phyloP scores from a whole-genome alignment of 164 flowering plant genomes.

The Chloranthus sessilifolius region DNA sequence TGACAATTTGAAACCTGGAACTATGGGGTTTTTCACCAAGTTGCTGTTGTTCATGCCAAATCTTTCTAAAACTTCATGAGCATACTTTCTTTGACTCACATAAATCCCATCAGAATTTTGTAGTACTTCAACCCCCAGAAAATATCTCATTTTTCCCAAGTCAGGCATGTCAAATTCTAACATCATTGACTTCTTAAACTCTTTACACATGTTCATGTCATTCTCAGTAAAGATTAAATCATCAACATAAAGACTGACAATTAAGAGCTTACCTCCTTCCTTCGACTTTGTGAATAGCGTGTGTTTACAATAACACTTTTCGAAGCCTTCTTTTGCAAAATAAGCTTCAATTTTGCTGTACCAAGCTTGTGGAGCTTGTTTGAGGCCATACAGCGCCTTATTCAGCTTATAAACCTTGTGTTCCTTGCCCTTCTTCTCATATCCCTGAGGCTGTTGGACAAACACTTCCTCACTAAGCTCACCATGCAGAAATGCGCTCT shows the following conservation, averaged over 20 bases:
- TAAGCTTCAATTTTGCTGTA: not conserved
- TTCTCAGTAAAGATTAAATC: not conserved
- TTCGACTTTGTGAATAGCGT: slow-evolving; percentile 1
- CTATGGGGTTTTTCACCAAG: not conserved
- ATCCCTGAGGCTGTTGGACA: too few species aligned
- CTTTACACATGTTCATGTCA: not conserved
- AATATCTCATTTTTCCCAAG: slow-evolving; percentile 3
- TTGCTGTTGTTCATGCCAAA: slow-evolving; percentile 10
- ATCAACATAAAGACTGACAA: slow-evolving; percentile 14
- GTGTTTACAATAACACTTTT: slow-evolving; percentile 13
- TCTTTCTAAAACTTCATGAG: slow-evolving; percentile 3
- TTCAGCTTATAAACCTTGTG: too few species aligned
- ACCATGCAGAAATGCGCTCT: too few species aligned
- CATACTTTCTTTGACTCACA: slow-evolving; percentile 12
- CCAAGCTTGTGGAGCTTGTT: too few species aligned
- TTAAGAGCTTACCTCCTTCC: not conserved
- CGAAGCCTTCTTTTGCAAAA: not conserved
- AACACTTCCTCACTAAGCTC: too few species aligned
- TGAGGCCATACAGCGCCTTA: too few species aligned
- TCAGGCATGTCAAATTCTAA: too few species aligned
- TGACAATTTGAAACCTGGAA: slow-evolving; percentile 3
- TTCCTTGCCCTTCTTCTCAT: too few species aligned
- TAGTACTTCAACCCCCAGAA: slow-evolving; percentile 10
- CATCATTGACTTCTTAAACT: slow-evolving; percentile 4
- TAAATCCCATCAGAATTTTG: slow-evolving; percentile 3